Conservation (phyloP, 345 rosid species). For the Rhodamnia rubescens region DNA sequence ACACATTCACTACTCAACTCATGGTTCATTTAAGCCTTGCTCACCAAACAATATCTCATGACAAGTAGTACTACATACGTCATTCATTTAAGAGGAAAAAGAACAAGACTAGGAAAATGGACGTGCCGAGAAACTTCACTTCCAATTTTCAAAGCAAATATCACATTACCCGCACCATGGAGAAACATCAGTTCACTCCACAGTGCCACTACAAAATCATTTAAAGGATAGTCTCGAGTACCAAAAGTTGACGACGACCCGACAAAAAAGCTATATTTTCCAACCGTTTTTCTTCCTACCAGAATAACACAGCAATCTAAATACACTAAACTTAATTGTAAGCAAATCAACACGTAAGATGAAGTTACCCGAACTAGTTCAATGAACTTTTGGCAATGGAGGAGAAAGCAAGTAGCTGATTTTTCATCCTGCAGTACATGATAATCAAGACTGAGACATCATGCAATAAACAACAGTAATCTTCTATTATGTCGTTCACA, state of each 20-base stretch:
- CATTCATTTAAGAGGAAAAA: background rate
- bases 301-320: background rate
- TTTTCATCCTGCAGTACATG: slow-evolving; percentile 62
- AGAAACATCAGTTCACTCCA: background rate
- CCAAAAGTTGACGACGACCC: background rate
- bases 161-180: background rate
- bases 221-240: background rate
- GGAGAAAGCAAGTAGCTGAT: slow-evolving; percentile 76
- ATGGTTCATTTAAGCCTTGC: background rate
- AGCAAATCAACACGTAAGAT: background rate
- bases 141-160: background rate
- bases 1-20: background rate
- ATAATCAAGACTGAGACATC: background rate
- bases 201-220: background rate
- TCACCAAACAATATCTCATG: background rate
- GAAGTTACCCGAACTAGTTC: slow-evolving; percentile 78
- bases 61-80: background rate
- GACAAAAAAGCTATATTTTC: background rate
- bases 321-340: background rate
- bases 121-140: background rate
- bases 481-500: background rate
- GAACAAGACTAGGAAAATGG: background rate
- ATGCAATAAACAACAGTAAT: background rate
- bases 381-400: slow-evolving; percentile 82
- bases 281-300: background rate